Evolutionary conservation across 1,284 basidiomycete genomes (phyloP), one percentile per base, ranked within the genome.

Genomic region (Apiotrichum gracile): DNA sequence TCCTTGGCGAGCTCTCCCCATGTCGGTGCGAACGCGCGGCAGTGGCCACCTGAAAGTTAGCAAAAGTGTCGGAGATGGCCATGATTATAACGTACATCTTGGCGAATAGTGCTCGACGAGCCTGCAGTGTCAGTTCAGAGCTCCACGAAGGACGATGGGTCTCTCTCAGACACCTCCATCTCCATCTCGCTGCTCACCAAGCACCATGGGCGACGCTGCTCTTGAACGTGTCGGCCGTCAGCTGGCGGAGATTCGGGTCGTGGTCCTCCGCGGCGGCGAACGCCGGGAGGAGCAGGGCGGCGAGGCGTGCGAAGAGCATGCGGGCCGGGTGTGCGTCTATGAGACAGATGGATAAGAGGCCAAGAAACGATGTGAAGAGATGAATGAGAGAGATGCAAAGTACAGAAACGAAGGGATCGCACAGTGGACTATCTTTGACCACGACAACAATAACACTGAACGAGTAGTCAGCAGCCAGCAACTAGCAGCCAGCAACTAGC

Each of bases 1-100:
- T 85, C 80, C 42, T 75, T 68, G 2, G 75, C 77, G 4, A 97
- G 78, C 46, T 84, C 76, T 34, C 82, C 78, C 91, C 93, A 98
- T 31, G 85, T 91, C 0, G 92, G 89, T 10, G 84, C 73, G 47
- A 77, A 76, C 2, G 67, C 65, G 56, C 72, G 58, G 56, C 74
- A 76, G 54, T 76, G 73, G 4, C 56, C 61, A 49, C 74, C 73
- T 77, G 25, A 25, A 9, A 25, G 25, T 50, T 39, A 59, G 54
- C 39, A 10, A 9, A 31, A 5, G 37, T 40, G 37, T 26, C 35
- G 14, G 26, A 29, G 16, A 31, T 3, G 31, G 16, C 31, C 5
- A 6, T 26, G 13, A 25, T 46, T 39, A 21, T 21, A n/a, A 59
- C 70, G 49, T 43, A 75, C 75, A 77, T 62, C 65, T 66, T 1